Evolutionary conservation across 352 stramenopile genomes (phyloP).

Genomic region (Phytophthora cactorum): DNA sequence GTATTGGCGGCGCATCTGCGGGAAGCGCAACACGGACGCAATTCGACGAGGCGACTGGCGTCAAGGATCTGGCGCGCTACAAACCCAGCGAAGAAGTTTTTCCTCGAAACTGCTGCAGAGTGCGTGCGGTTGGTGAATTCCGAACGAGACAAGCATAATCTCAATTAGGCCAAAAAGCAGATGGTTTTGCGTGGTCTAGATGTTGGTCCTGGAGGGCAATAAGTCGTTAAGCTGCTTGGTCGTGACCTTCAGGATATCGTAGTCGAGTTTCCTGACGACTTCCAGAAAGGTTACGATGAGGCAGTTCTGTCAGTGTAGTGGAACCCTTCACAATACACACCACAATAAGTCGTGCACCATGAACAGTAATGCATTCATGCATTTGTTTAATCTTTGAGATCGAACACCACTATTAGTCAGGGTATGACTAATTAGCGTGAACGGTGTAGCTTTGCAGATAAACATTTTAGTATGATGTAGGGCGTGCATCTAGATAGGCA

Average conservation of each 20-base stretch:
- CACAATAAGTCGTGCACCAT: not conserved
- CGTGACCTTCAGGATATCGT: not conserved
- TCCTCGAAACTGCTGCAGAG: no score
- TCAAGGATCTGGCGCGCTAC: not conserved
- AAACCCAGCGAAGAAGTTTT: no score
- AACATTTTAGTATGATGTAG: no score
- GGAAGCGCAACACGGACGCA: not conserved
- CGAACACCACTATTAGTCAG: not conserved
- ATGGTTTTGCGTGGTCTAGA: not conserved
- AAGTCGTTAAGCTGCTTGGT: not conserved
- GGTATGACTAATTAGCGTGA: not conserved
- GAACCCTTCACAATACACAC: not conserved
- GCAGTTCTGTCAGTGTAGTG: not conserved
- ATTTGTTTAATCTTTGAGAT: not conserved
- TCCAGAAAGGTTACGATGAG: not conserved
- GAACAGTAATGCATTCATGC: not conserved
- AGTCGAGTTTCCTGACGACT: not conserved
- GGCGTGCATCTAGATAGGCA: no score
- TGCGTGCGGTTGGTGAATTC: no score
- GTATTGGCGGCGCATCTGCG: not conserved
- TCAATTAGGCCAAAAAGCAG: not conserved
- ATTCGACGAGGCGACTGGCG: not conserved
- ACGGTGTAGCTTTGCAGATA: not conserved
- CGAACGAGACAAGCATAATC: not conserved
- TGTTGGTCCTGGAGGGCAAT: not conserved